Evolutionary conservation across 352 stramenopile species (phyloP).

Genomic region (Globisporangium radiosum): DNA sequence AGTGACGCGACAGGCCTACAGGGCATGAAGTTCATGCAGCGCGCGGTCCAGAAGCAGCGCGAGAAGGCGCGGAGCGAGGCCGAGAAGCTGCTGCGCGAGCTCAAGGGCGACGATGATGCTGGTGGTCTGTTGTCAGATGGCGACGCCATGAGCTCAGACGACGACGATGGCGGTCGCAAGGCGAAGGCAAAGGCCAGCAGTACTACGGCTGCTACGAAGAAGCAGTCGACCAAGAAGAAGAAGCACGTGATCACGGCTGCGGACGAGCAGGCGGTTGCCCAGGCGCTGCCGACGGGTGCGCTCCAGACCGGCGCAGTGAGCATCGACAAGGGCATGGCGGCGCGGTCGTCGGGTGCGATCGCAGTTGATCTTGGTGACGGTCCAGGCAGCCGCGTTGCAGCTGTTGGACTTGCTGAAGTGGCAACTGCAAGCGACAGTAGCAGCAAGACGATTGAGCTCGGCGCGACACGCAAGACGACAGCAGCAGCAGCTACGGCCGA

Average conservation of each 20-base stretch:
- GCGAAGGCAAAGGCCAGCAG: conserved; percentile 6
- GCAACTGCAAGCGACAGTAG: conserved; percentile 22
- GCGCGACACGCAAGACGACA: conserved; percentile 4
- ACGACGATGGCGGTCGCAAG: conserved; percentile 21
- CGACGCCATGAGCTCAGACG: conserved; percentile 38
- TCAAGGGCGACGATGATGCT: conserved; percentile 69
- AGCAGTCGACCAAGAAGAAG: conserved; percentile 14
- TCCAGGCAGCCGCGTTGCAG: conserved; percentile 3
- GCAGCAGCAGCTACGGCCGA: conserved; percentile 21
- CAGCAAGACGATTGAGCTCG: conserved; percentile 26
- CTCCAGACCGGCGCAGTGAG: conserved; percentile 58
- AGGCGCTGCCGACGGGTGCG: conserved; percentile 40
- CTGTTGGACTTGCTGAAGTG: conserved; percentile 6
- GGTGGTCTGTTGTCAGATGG: conserved; percentile 46
- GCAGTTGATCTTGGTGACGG: conserved; percentile 68
- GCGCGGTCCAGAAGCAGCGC: conserved; percentile 93
- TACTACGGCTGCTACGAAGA: conserved; percentile 9
- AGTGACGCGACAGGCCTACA: conserved; percentile 82
- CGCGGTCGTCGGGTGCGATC: conserved; percentile 54
- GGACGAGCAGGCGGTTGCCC: conserved; percentile 46
- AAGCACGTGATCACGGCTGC: conserved; percentile 27
- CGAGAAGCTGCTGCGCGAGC: conserved; percentile 90
- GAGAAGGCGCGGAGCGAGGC: conserved; percentile 90
- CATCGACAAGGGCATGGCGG: conserved; percentile 67
- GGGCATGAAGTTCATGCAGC: conserved; percentile 98